Evolutionary conservation across 257 asterid genomes (phyloP).

Genomic region (Ballota nigra): DNA sequence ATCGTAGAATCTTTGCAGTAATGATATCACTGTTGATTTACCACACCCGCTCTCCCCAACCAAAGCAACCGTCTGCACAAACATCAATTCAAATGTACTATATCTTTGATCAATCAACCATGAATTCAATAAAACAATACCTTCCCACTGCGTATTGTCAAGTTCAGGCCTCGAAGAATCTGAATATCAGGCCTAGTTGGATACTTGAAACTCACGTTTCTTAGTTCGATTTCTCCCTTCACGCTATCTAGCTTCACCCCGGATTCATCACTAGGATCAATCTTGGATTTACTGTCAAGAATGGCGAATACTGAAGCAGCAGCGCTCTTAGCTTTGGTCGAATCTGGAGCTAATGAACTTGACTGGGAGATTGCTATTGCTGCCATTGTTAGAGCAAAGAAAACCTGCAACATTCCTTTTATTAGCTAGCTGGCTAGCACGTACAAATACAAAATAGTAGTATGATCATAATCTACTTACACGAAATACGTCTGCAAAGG

Average conservation of each 20-base stretch:
- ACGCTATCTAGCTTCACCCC: constrained; percentile 62
- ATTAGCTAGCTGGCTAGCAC: background rate
- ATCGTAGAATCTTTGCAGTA: constrained; percentile 78
- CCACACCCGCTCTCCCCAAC: constrained; percentile 98
- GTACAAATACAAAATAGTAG: background rate
- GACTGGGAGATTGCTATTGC: constrained; percentile 83
- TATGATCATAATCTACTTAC: constrained; percentile 37
- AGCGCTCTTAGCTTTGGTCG: constrained; percentile 75
- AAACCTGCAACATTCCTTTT: constrained; percentile 55
- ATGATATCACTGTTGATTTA: constrained; percentile 74
- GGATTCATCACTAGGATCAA: constrained; percentile 73
- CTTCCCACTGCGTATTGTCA: constrained; percentile 73
- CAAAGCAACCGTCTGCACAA: constrained; percentile 79
- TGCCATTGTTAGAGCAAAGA: constrained; percentile 85
- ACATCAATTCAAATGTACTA: background rate
- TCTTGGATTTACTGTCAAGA: constrained; percentile 66
- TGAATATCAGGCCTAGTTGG: constrained; percentile 82
- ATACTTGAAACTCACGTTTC: constrained; percentile 69
- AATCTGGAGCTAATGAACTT: constrained; percentile 76
- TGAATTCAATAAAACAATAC: constrained; percentile 18
- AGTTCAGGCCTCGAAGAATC: constrained; percentile 61
- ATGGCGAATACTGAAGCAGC: constrained; percentile 76
- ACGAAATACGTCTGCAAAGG: constrained; percentile 74
- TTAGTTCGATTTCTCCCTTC: constrained; percentile 73
- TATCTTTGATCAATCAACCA: background rate